Evolutionary conservation across 2,329 filamentous ascomycete genomes (phyloP), one percentile per base, ranked within the genome.

Genomic region (Botryotinia narcissicola): DNA sequence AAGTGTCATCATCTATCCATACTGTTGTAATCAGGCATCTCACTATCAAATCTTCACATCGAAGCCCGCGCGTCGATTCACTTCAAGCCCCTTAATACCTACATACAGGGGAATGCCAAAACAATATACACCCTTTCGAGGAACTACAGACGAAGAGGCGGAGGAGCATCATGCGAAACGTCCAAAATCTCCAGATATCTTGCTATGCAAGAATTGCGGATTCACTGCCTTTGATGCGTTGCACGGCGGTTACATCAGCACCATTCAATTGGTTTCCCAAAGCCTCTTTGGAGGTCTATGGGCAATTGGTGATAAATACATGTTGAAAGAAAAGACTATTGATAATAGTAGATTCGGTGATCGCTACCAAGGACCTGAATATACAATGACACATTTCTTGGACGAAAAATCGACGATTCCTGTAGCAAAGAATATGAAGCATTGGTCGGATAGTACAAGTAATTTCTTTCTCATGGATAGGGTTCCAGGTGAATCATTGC

Each of bases 161-260:
- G 18, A 10, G 3, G 32, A 61, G 59, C 35, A 61, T 25, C 3
- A 16, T 18, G 60, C 35, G 35, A 40, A n/a, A 40, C 35, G 29
- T 42, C 37, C 35, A 25, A 37, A 42, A 62, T 4, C 22, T n/a
- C 14, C 12, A 16, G 12, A n/a, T 40, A 7, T 40, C 3, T 14
- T 62, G 18, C 6, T 62, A 16, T 62, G 60, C 60, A 3, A 25
- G 22, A 62, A 16, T 37, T 61, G 60, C 9, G 35, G 29, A 42
- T 62, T 42, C 14, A 62, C 22, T 5, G 25, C 60, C 5, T 0
- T 1, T 9, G 0, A 37, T 18, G 6, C 35, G 60, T 2, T 8
- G 0, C 7, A n/a, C 1, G 7, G 35, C 32, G 2, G 4, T 22
- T 37, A 61, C 35, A 7, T 10, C 37, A 42, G 35, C 37, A 25